Evolutionary conservation across 106 monocot species (phyloP).

Genomic region (Dendrobium nobile): DNA sequence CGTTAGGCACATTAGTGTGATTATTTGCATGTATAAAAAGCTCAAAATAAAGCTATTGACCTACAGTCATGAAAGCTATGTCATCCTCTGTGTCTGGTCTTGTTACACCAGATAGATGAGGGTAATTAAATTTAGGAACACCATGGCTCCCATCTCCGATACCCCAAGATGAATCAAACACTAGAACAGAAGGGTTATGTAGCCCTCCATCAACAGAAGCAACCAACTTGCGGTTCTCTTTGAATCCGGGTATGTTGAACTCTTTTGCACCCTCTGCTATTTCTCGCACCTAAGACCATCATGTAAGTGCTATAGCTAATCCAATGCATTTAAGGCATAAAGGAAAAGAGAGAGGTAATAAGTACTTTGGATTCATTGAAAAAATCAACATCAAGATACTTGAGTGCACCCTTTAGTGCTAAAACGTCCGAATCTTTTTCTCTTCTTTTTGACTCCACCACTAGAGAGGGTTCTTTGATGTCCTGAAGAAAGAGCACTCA

Average conservation of each 20-base stretch:
- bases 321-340: neutral
- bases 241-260: slow-evolving; percentile 61
- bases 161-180: slow-evolving; percentile 75
- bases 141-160: slow-evolving; percentile 16
- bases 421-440: slow-evolving; percentile 19
- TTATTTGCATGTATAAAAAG: neutral
- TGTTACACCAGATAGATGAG: slow-evolving; percentile 24
- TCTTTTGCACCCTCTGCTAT: slow-evolving; percentile 71
- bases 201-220: slow-evolving; percentile 72
- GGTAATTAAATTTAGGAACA: slow-evolving; percentile 52
- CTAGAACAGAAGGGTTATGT: slow-evolving; percentile 76
- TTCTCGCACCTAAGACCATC: slow-evolving; percentile 47
- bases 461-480: slow-evolving; percentile 12
- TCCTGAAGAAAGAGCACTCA: slow-evolving; percentile 26
- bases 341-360: neutral
- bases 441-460: slow-evolving; percentile 6
- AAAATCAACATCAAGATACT: slow-evolving; percentile 59
- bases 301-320: neutral
- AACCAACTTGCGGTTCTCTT: slow-evolving; percentile 57
- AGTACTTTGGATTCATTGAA: slow-evolving; percentile 73
- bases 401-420: slow-evolving; percentile 43
- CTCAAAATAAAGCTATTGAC: neutral
- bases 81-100: slow-evolving; percentile 67
- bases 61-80: slow-evolving; percentile 87
- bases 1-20: neutral